Percentiles rank a stretch among this genome's conserved stretches.
Conservation (phyloP, 2,329 filamentous ascomycete genomes). For the Botryotinia convoluta region DNA sequence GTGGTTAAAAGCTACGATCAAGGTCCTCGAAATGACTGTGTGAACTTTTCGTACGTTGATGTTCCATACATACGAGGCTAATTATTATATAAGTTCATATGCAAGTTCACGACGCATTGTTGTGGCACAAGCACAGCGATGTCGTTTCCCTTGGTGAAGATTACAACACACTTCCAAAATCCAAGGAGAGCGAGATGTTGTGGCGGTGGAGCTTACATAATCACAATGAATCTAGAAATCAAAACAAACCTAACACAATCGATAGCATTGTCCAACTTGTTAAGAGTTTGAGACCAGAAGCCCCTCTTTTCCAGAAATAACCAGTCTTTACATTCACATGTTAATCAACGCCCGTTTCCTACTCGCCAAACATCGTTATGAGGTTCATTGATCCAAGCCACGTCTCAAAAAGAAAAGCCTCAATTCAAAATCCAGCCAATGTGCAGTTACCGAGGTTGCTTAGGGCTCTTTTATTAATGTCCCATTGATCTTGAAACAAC, state of each 20-base stretch:
- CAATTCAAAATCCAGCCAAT: neutral
- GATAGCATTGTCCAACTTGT: neutral
- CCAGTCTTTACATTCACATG: neutral
- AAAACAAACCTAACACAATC: neutral
- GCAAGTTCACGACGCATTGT: too few relatives aligned
- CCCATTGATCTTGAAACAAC: neutral
- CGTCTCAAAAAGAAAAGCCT: neutral
- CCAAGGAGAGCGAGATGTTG: too few relatives aligned
- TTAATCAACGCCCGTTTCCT: neutral
- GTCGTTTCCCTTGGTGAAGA: too few relatives aligned
- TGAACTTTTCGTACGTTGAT: too few relatives aligned
- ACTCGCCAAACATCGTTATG: neutral
- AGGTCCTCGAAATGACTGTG: too few relatives aligned
- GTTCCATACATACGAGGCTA: too few relatives aligned
- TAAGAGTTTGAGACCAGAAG: neutral
- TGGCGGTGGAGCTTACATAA: too few relatives aligned
- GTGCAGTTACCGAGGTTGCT: neutral
- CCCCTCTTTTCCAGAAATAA: neutral
- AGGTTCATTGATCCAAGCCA: neutral
- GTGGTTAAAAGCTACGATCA: too few relatives aligned
- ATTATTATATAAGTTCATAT: too few relatives aligned
- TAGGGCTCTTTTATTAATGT: neutral
- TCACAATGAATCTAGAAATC: neutral
- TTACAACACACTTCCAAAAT: too few relatives aligned
- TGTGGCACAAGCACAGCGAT: too few relatives aligned